These are phyloP conservation scores for Calycina herbarum DNA, from an alignment of 2,329 filamentous ascomycete species.

Conservation along the genomic window DNA sequence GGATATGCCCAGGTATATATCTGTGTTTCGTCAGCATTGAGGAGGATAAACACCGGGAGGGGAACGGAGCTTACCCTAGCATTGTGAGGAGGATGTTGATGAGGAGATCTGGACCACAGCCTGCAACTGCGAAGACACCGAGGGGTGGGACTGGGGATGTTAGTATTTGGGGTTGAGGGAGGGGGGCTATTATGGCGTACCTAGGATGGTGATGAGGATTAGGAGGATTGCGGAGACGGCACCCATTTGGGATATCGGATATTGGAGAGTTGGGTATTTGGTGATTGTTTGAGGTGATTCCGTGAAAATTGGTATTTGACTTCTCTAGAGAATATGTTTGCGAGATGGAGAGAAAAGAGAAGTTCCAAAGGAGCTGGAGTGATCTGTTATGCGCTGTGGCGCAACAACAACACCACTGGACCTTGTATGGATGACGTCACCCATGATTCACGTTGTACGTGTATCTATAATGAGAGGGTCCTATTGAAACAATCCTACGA, in stretches of 20 bases:
- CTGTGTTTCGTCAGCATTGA: conserved; percentile 17
- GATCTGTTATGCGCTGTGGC: neutral
- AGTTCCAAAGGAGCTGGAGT: neutral
- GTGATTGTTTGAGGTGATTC: neutral
- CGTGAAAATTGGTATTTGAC: neutral
- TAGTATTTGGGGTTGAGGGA: conserved; percentile 13
- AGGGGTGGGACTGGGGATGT: conserved; percentile 40
- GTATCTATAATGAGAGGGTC: neutral
- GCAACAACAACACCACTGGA: neutral
- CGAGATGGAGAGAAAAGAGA: neutral
- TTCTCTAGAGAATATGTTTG: neutral
- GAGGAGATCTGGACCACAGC: conserved; percentile 43
- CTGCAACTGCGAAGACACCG: conserved; percentile 42
- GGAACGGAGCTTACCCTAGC: conserved; percentile 38
- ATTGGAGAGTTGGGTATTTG: neutral
- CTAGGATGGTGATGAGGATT: conserved; percentile 47
- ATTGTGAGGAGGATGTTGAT: conserved; percentile 45
- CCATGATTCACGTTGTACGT: neutral
- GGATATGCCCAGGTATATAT: conserved; percentile 38
- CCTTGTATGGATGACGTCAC: neutral
- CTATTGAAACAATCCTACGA: neutral
- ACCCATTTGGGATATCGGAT: conserved; percentile 34
- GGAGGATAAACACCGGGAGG: conserved; percentile 8
- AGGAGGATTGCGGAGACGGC: conserved; percentile 42
- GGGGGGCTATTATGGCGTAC: conserved; percentile 33